phyloP scores from a whole-genome alignment of 805 yeast species.

The Brettanomyces custersianus region DNA sequence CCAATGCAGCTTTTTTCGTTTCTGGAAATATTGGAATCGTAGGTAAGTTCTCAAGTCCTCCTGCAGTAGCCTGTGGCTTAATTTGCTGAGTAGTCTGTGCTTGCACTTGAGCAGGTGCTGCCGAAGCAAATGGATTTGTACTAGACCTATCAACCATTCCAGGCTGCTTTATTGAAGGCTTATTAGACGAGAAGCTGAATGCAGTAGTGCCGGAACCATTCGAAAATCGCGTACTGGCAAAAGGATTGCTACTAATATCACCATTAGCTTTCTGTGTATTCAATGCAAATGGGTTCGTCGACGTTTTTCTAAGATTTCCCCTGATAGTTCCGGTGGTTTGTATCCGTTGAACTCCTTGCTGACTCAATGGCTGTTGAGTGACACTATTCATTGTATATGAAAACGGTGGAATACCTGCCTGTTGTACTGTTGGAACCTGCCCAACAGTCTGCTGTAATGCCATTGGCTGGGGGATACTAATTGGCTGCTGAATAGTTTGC shows the following conservation, averaged over 20 bases:
- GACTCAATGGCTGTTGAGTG: background rate
- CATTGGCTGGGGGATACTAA: no score
- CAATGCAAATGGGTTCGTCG: slow-evolving; percentile 24
- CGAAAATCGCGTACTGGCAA: slow-evolving; percentile 17
- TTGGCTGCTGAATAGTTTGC: no score
- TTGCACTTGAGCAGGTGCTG: slow-evolving; percentile 10
- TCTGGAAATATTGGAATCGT: slow-evolving; percentile 65
- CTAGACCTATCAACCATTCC: slow-evolving; percentile 32
- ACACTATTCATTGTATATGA: slow-evolving; percentile 1
- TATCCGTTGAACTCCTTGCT: slow-evolving; percentile 4
- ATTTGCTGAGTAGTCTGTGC: slow-evolving; percentile 13
- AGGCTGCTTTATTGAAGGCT: background rate
- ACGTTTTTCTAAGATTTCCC: slow-evolving; percentile 17
- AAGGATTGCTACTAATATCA: slow-evolving; percentile 17
- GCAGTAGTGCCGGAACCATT: slow-evolving; percentile 15
- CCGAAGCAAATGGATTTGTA: slow-evolving; percentile 45
- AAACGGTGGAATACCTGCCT: background rate
- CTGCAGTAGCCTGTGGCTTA: slow-evolving; percentile 55
- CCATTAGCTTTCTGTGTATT: background rate
- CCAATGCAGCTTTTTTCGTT: slow-evolving; percentile 26
- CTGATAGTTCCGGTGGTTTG: slow-evolving; percentile 4
- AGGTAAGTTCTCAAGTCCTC: slow-evolving; percentile 60
- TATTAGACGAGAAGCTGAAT: slow-evolving; percentile 8
- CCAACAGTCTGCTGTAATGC: background rate
- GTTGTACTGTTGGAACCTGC: background rate